Evolutionary conservation across 1,284 basidiomycete genomes (phyloP), one percentile per base, ranked within the genome.

Genomic region (Gymnopus androsaceus): DNA sequence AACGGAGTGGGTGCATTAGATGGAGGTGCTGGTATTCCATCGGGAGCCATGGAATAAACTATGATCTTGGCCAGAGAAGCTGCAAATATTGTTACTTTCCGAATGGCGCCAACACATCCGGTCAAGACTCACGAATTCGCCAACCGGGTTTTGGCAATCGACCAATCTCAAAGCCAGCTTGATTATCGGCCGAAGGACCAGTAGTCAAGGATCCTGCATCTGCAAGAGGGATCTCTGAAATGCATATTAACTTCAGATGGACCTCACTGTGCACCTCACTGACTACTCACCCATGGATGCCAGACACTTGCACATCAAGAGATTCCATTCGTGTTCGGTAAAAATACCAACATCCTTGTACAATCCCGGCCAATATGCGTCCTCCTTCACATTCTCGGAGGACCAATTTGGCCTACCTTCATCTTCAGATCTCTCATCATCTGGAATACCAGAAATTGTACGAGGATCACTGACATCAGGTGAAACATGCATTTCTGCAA

Each of bases 231-330:
- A 90, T 89, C 67, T 88, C 87, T 89, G 64, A 31, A 45, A 46
- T 23, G 23, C 45, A 31, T 0, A 58, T 47, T 40, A 51, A 49
- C 55, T 45, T 27, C 37, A 48, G 14, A 30, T 36, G 5, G 23
- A 15, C 34, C 31, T 38, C 4, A 48, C 50, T 63, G 57, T 17
- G 63, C 14, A 38, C 40, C 51, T 53, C 63, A 53, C 28, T 51
- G 54, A 45, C n/a, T 56, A 63, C 89, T 61, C 72, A 93, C 84
- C 92, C 81, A 95, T 92, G 1, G 90, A 90, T 8, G 88, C 82
- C 50, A 98, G 76, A 69, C 91, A 94, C 74, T 95, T 95, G 65
- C 89, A 90, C 92, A 97, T 96, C 66, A 98, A 78, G 59, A 89
- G 82, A 63, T 87, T 83, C 82, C 92, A 97, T 67, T 97, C 89